Conservation (phyloP, 2,329 filamentous ascomycete genomes). For the Claviceps africana region DNA sequence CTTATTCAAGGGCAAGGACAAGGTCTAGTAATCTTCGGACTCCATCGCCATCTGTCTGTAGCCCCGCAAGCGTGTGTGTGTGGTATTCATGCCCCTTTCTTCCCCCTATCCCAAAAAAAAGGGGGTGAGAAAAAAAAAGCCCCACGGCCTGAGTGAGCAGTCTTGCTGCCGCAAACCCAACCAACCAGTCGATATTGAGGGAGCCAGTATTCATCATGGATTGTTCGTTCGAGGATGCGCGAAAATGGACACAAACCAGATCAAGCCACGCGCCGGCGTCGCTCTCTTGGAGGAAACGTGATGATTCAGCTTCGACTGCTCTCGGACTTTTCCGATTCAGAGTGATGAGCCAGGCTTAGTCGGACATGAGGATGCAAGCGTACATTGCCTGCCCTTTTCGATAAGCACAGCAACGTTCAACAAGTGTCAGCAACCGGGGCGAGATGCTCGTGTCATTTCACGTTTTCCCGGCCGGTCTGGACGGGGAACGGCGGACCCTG, state of each 20-base stretch:
- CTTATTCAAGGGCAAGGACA: background rate
- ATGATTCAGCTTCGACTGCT: background rate
- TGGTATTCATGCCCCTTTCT: background rate
- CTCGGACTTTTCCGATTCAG: background rate
- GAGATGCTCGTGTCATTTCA: background rate
- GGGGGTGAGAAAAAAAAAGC: no score
- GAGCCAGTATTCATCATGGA: no score
- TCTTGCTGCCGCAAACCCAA: no score
- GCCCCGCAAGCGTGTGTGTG: background rate
- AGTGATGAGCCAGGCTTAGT: background rate
- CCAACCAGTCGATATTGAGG: no score
- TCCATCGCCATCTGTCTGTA: background rate
- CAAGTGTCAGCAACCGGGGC: background rate
- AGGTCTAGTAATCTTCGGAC: background rate
- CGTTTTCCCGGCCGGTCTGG: constrained; percentile 2
- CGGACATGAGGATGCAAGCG: background rate
- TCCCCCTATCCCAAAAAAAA: background rate
- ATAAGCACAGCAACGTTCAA: background rate
- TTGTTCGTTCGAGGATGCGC: background rate
- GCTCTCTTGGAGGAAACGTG: background rate
- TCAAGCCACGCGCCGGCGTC: background rate
- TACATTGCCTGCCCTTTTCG: background rate
- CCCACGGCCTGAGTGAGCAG: no score
- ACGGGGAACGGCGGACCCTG: constrained; percentile 3
- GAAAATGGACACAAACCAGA: background rate